Conservation (phyloP, 2,329 filamentous ascomycete species). For the Colletotrichum magnum region DNA sequence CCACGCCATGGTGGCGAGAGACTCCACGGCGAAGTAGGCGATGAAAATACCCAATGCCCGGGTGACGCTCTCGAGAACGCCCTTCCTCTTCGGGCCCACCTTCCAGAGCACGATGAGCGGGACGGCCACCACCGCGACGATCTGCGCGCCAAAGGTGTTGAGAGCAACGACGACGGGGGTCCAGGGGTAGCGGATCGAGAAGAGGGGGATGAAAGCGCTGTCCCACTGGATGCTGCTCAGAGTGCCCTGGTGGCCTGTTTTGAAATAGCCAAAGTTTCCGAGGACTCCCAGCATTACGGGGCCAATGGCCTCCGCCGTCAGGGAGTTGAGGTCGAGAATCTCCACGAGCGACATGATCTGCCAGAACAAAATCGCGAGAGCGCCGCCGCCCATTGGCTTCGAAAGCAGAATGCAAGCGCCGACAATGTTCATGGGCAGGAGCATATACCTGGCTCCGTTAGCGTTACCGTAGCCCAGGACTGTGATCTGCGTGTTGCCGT, state of each 20-base stretch:
- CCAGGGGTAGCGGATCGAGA: constrained; percentile 89
- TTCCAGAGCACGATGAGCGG: constrained; percentile 93
- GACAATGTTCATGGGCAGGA: constrained; percentile 85
- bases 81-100: constrained; percentile 79
- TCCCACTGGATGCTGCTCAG: constrained; percentile 96
- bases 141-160: constrained; percentile 92
- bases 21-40: constrained; percentile 86
- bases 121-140: constrained; percentile 83
- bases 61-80: constrained; percentile 78
- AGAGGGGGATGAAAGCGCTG: constrained; percentile 89
- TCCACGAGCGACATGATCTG: constrained; percentile 87
- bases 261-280: constrained; percentile 96
- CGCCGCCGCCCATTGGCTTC: constrained; percentile 94
- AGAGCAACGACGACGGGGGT: constrained; percentile 84
- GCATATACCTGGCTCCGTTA: constrained; percentile 90
- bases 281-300: constrained; percentile 89
- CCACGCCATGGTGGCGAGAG: constrained; percentile 90
- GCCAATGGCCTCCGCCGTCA: constrained; percentile 81
- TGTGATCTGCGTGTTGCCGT: constrained; percentile 72
- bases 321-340: constrained; percentile 71
- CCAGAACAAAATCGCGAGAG: constrained; percentile 86
- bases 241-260: constrained; percentile 94
- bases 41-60: constrained; percentile 82
- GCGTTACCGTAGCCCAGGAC: constrained; percentile 94
- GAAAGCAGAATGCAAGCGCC: constrained; percentile 84